These are phyloP conservation scores for Platanus orientalis DNA, from an alignment of 164 flowering plant species.

Conservation along the genomic window DNA sequence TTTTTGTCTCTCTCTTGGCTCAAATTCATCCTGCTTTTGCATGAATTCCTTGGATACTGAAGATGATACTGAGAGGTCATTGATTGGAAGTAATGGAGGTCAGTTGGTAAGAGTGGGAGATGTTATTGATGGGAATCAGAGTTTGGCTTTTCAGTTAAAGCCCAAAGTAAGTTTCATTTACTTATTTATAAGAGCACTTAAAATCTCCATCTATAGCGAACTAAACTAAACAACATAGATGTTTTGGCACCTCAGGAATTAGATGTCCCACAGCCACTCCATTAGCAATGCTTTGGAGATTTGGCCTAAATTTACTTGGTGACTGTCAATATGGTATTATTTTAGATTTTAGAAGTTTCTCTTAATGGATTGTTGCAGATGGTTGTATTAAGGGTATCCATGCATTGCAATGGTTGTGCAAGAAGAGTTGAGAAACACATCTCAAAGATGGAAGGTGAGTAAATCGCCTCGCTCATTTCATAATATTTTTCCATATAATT, in stretches of 20 bases:
- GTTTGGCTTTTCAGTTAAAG: constrained; percentile 69
- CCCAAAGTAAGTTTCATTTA: too few species aligned
- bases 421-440: constrained; percentile 69
- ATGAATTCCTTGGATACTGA: constrained; percentile 28
- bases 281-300: not conserved
- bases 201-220: too few species aligned
- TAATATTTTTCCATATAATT: too few species aligned
- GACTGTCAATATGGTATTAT: not conserved
- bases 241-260: too few species aligned
- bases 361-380: constrained; percentile 33
- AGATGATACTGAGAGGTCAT: constrained; percentile 38
- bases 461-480: too few species aligned
- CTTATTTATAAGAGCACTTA: too few species aligned
- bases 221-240: too few species aligned
- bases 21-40: constrained; percentile 60
- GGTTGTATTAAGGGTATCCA: constrained; percentile 76
- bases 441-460: constrained; percentile 69
- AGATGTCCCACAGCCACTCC: too few species aligned
- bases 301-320: not conserved
- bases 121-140: constrained; percentile 50
- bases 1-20: constrained; percentile 42
- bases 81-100: constrained; percentile 27
- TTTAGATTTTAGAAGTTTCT: not conserved
- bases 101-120: constrained; percentile 47
- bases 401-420: constrained; percentile 88